Evolutionary conservation across 2,329 filamentous ascomycete species (phyloP).

Genomic region (Epicoccum sorghinum): DNA sequence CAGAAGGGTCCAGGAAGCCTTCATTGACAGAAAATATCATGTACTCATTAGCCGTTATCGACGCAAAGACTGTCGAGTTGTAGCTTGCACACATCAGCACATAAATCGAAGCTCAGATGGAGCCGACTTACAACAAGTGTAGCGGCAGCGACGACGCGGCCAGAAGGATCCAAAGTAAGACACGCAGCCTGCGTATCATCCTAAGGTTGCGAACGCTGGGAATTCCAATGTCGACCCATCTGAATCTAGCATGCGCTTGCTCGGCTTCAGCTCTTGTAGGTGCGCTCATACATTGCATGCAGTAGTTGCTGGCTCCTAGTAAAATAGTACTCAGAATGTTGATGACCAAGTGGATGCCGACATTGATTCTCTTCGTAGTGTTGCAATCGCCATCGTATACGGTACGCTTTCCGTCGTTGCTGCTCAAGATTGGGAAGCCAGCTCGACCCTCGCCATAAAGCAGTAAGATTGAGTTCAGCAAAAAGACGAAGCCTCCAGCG

Average conservation of each 20-base stretch:
- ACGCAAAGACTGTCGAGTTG: constrained; percentile 31
- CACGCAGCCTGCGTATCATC: background rate
- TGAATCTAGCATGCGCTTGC: background rate
- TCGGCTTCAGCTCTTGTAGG: constrained; percentile 32
- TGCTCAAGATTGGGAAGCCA: background rate
- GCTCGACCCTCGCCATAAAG: background rate
- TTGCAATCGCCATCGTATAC: background rate
- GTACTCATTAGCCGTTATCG: constrained; percentile 14
- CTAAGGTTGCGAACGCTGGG: background rate
- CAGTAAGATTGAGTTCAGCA: constrained; percentile 3
- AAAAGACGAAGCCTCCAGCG: background rate
- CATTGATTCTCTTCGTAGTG: background rate
- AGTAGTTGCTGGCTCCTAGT: constrained; percentile 57
- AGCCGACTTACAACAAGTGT: background rate
- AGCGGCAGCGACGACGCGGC: background rate
- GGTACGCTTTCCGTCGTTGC: background rate
- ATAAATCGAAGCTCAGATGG: background rate
- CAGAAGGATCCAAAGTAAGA: background rate
- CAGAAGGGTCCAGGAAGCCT: background rate
- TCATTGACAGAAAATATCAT: constrained; percentile 6
- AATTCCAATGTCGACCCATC: background rate
- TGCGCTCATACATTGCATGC: constrained; percentile 58
- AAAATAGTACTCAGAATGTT: constrained; percentile 55
- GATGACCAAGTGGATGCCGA: constrained; percentile 52
- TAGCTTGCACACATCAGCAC: constrained; percentile 18